Evolutionary conservation across 305 asterid genomes (phyloP), one percentile per base, ranked within the genome.

Genomic region (Fraxinus greggii): DNA sequence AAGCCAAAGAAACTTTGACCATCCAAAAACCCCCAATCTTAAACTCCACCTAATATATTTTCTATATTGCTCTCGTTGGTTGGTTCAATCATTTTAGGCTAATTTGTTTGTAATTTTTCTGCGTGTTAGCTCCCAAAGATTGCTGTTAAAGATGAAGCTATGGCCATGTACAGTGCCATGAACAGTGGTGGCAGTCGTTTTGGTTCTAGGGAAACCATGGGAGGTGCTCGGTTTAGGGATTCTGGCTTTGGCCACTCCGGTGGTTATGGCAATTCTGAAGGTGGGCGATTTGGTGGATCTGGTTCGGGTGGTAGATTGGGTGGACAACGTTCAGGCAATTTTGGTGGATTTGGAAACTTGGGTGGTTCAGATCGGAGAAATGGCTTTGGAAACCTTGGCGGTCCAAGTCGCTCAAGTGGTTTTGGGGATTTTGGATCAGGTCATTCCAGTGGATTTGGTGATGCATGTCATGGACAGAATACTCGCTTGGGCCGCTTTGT

Each of bases 71-170:
- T 54, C 31, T 72, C 51, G n/a, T 59, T 77, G n/a, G 26, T 26
- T 77, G 32, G 19, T 26, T 24, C 5, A 40, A 45, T 73, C 48
- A 76, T 84, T 13, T 70, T 65, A 56, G 78, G 73, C 82, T 79
- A 73, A 83, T 26, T 81, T 54, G 3, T 54, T 76, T 75, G 15
- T 56, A 40, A 75, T 51, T 75, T 81, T 15, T 35, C 12, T 19
- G 78, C 33, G 1, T 84, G 78, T 67, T 81, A 95, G 98, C 96
- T 95, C 85, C 97, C 98, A 15, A 86, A 59, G 84, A 88, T 95
- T 76, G 88, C 91, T 75, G 97, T 90, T 81, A 94, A 91, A 35
- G 88, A 82, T 80, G 94, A 88, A 84, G 85, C 91, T 9, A 26
- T 84, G 80, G 90, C 85, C 87, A 83, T 88, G 92, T 88, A 80